Evolutionary conservation across 352 stramenopile species (phyloP).

Genomic region (Phytophthora fragariaefolia): DNA sequence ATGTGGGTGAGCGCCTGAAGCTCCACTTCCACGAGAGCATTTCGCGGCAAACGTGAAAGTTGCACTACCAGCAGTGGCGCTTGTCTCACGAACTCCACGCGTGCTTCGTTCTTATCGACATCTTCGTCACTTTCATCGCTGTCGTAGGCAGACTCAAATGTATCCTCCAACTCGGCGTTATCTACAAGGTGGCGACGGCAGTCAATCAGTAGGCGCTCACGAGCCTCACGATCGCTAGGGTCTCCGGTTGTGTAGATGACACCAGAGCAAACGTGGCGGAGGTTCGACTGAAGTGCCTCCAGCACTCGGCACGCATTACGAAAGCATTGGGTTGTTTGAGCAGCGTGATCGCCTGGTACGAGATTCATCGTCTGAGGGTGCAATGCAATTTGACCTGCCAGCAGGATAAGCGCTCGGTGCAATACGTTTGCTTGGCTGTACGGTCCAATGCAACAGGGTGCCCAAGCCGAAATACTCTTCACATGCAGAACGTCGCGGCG

Average conservation of each 20-base stretch:
- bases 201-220: slow-evolving; percentile 28
- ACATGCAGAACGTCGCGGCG: slow-evolving; percentile 94
- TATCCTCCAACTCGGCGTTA: slow-evolving; percentile 61
- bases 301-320: slow-evolving; percentile 72
- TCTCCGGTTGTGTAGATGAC: slow-evolving; percentile 68
- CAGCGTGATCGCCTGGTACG: slow-evolving; percentile 45
- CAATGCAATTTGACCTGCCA: slow-evolving; percentile 98
- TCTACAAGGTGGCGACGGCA: slow-evolving; percentile 32
- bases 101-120: slow-evolving; percentile 66
- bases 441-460: slow-evolving; percentile 98
- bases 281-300: slow-evolving; percentile 80
- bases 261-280: slow-evolving; percentile 72
- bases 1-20: slow-evolving; percentile 77
- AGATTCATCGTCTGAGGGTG: slow-evolving; percentile 95
- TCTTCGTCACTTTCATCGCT: slow-evolving; percentile 83
- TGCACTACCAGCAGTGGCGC: slow-evolving; percentile 67
- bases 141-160: slow-evolving; percentile 61
- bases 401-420: slow-evolving; percentile 89
- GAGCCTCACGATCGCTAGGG: slow-evolving; percentile 39
- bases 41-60: slow-evolving; percentile 70
- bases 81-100: slow-evolving; percentile 50
- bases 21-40: slow-evolving; percentile 80
- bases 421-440: slow-evolving; percentile 98
- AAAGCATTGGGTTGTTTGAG: slow-evolving; percentile 64
- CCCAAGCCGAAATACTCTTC: slow-evolving; percentile 97